Evolutionary conservation across 2,329 filamentous ascomycete genomes (phyloP).

Genomic region (Clonostachys byssicola): DNA sequence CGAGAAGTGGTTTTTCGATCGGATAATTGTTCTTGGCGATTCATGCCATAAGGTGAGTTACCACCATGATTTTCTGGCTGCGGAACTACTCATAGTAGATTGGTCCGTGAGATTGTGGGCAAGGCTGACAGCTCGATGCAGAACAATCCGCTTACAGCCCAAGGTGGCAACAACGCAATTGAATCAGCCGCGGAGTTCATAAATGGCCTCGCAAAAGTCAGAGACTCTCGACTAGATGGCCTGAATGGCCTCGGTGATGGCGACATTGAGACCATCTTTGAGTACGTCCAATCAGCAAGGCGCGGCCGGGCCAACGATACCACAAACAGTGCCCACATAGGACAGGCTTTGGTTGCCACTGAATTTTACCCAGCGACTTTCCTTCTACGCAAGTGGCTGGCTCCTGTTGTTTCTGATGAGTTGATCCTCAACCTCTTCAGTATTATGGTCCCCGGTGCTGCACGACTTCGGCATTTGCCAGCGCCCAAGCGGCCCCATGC

Average conservation of each 20-base stretch:
- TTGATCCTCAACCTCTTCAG: no score
- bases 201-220: constrained; percentile 4
- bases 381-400: background rate
- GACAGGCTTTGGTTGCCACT: background rate
- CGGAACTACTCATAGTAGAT: no score
- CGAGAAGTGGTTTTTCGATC: constrained; percentile 22
- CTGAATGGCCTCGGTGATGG: background rate
- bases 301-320: background rate
- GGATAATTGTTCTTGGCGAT: constrained; percentile 23
- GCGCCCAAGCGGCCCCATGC: no score
- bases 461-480: no score
- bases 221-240: background rate
- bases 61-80: no score
- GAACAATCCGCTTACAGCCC: constrained; percentile 13
- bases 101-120: no score
- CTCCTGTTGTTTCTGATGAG: no score
- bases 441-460: no score
- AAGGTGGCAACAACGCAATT: constrained; percentile 17
- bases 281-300: no score
- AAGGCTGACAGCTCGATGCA: background rate
- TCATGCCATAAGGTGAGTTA: constrained; percentile 21
- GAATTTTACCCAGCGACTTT: no score
- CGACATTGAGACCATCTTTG: background rate
- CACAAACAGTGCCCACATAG: background rate
- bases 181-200: constrained; percentile 12